A percentile compares a stretch with the other conserved stretches of the same genome.
Conservation (phyloP, 768 basidiomycete species). For the Lactarius hengduanensis region DNA sequence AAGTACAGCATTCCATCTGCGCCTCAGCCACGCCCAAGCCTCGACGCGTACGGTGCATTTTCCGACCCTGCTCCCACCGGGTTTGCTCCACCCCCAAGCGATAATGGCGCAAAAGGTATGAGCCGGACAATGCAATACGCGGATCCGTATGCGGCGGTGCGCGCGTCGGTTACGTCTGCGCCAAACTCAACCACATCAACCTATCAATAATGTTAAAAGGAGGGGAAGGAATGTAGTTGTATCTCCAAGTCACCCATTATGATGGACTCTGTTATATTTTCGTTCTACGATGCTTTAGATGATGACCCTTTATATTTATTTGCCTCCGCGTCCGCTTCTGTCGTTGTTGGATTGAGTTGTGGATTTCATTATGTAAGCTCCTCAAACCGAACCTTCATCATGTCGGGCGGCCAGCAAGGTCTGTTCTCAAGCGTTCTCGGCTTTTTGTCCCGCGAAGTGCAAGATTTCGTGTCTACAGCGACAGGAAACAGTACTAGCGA, state of each 20-base stretch:
- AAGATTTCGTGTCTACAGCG: constrained; percentile 67
- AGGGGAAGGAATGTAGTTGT: constrained; percentile 20
- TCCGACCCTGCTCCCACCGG: constrained; percentile 82
- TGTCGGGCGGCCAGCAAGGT: constrained; percentile 34
- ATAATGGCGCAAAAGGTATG: constrained; percentile 50
- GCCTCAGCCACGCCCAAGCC: constrained; percentile 52
- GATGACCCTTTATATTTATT: constrained; percentile 10
- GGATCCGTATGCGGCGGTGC: constrained; percentile 79
- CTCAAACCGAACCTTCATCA: constrained; percentile 8
- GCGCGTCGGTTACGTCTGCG: constrained; percentile 41
- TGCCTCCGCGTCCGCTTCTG: not conserved
- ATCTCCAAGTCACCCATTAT: constrained; percentile 6
- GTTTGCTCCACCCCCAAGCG: constrained; percentile 46
- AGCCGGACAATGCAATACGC: constrained; percentile 95
- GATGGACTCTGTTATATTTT: constrained; percentile 15
- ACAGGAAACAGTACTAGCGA: constrained; percentile 42
- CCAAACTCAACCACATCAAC: constrained; percentile 10
- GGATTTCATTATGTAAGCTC: constrained; percentile 23
- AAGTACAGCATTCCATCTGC: constrained; percentile 37
- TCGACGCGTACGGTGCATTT: constrained; percentile 91
- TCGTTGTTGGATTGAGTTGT: constrained; percentile 4
- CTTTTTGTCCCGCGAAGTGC: constrained; percentile 69
- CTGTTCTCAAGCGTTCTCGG: constrained; percentile 62
- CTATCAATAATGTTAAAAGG: constrained; percentile 20
- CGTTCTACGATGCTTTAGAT: constrained; percentile 1